A percentile compares a stretch with the other conserved stretches of the same genome.
Evolutionary conservation across 2,329 filamentous ascomycete species (phyloP).

Genomic region (Colletotrichum lupini): DNA sequence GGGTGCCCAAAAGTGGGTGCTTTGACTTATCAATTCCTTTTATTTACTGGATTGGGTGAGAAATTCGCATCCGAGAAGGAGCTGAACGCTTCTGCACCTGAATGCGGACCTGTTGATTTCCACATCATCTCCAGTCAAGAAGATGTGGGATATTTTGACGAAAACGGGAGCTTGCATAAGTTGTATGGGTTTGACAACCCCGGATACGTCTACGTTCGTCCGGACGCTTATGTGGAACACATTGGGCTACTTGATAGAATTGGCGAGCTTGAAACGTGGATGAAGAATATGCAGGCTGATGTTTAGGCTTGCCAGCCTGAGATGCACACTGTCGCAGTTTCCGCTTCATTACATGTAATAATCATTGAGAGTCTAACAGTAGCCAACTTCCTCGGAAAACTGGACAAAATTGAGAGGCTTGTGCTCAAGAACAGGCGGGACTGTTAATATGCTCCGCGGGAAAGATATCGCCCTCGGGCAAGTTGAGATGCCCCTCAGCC

Average conservation of each 20-base stretch:
- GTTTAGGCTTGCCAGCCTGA: not conserved
- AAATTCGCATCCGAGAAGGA: not conserved
- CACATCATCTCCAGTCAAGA: conserved; percentile 8
- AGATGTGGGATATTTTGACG: conserved; percentile 32
- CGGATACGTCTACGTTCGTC: not conserved
- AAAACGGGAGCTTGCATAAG: conserved; percentile 41
- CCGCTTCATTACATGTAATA: not conserved
- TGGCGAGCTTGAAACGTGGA: not conserved
- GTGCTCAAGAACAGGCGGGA: not conserved
- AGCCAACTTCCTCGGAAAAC: not conserved
- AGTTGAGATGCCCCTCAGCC: not conserved
- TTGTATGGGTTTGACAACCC: conserved; percentile 42
- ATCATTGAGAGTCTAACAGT: not conserved
- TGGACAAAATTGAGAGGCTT: not conserved
- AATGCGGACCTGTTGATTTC: conserved; percentile 35
- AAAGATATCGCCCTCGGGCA: conserved; percentile 12
- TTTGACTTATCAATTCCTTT: not conserved
- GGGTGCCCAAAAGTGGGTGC: no score
- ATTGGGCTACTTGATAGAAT: not conserved
- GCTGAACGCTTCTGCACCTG: conserved; percentile 36
- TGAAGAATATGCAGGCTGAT: not conserved
- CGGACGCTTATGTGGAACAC: not conserved
- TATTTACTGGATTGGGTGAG: not conserved
- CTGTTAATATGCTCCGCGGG: conserved; percentile 2
- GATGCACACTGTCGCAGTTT: not conserved